phyloP scores from a whole-genome alignment of 1,284 basidiomycete species.

The Cystobasidium sp. region DNA sequence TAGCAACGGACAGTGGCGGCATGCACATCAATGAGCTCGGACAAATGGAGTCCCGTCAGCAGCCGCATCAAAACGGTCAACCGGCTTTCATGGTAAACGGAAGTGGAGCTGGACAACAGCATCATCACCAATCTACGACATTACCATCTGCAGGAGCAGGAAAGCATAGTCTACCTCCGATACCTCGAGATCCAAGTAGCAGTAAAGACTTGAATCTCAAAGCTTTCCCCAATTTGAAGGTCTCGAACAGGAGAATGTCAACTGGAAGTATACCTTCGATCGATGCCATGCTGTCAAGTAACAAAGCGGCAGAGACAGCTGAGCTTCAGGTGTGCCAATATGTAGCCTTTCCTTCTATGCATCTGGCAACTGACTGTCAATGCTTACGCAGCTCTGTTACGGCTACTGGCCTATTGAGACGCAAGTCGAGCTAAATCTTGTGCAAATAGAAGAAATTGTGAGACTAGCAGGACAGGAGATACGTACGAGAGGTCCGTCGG shows the following conservation, averaged over 20 bases:
- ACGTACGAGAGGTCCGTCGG: slow-evolving; percentile 20
- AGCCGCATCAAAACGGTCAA: neutral
- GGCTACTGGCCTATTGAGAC: slow-evolving; percentile 46
- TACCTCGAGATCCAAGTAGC: slow-evolving; percentile 21
- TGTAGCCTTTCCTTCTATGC: neutral
- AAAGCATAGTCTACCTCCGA: slow-evolving; percentile 8
- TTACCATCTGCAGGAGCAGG: neutral
- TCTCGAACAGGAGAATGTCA: slow-evolving; percentile 27
- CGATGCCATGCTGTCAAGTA: slow-evolving; percentile 22
- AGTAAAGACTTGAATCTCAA: neutral
- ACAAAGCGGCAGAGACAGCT: slow-evolving; percentile 15
- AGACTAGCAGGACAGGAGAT: slow-evolving; percentile 37
- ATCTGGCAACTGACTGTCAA: neutral
- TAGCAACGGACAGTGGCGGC: no score
- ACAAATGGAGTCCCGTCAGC: slow-evolving; percentile 11
- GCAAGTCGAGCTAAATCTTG: slow-evolving; percentile 31
- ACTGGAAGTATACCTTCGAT: slow-evolving; percentile 40
- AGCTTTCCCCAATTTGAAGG: neutral
- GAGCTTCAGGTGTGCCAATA: slow-evolving; percentile 27
- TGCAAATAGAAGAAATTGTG: slow-evolving; percentile 40
- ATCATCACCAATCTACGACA: neutral
- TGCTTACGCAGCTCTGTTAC: slow-evolving; percentile 32
- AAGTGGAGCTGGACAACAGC: slow-evolving; percentile 17
- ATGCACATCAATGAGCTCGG: slow-evolving; percentile 10
- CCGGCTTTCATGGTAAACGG: slow-evolving; percentile 21